Percentiles rank a stretch among this genome's conserved stretches.
These are phyloP conservation scores for Paralagenidium karlingii DNA, from an alignment of 352 stramenopile species.

Conservation along the genomic window DNA sequence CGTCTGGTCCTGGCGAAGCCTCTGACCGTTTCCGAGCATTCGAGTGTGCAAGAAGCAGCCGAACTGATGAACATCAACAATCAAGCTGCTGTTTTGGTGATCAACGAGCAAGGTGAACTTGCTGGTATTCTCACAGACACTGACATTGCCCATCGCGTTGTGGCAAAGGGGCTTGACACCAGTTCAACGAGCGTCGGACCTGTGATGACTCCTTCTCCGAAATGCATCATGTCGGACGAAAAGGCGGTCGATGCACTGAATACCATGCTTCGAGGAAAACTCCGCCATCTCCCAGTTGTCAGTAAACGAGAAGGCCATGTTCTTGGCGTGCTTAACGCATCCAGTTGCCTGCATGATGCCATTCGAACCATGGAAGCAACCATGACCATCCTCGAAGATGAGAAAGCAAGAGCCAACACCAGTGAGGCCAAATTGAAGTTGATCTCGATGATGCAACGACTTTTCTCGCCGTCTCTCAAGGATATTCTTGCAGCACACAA, in stretches of 20 bases:
- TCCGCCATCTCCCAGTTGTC: constrained; percentile 95
- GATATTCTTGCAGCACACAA: constrained; percentile 51
- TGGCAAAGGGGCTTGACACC: constrained; percentile 62
- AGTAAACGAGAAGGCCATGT: constrained; percentile 70
- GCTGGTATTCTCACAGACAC: constrained; percentile 94
- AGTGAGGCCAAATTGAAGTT: constrained; percentile 43
- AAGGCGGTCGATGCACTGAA: constrained; percentile 72
- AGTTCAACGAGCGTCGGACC: constrained; percentile 45
- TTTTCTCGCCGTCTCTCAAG: constrained; percentile 70
- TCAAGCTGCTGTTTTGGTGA: constrained; percentile 86
- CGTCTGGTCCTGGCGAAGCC: constrained; percentile 78
- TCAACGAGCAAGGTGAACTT: constrained; percentile 74
- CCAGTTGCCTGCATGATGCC: constrained; percentile 97
- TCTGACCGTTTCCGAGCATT: constrained; percentile 65
- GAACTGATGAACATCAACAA: constrained; percentile 87
- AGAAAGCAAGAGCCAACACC: constrained; percentile 55
- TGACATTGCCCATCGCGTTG: constrained; percentile 66
- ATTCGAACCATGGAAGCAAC: constrained; percentile 93
- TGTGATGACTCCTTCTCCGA: constrained; percentile 80
- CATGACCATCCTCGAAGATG: constrained; percentile 66
- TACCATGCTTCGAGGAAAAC: constrained; percentile 83
- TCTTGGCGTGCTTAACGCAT: constrained; percentile 94
- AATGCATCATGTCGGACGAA: constrained; percentile 71
- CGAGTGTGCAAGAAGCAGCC: constrained; percentile 80
- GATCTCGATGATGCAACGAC: constrained; percentile 77